A percentile compares a stretch with the other conserved stretches of the same genome.
phyloP scores from a whole-genome alignment of 345 rosid genomes.

The Eucalyptus microcorys region DNA sequence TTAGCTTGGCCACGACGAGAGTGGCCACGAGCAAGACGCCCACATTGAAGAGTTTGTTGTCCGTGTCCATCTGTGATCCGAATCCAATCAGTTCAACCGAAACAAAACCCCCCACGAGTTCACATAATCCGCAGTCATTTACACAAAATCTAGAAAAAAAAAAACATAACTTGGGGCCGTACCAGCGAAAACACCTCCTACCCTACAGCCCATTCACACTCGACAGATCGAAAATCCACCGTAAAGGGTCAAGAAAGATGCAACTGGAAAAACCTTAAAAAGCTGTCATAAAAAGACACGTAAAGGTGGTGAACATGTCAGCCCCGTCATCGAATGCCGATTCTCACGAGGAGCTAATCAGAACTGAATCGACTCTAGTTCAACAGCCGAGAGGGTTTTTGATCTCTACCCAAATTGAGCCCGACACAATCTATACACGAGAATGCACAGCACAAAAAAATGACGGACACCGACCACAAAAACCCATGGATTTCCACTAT shows the following conservation, averaged over 20 bases:
- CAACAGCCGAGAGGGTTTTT: not conserved
- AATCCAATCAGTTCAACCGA: not conserved
- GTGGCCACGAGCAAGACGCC: constrained; percentile 59
- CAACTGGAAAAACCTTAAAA: not conserved
- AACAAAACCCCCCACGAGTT: not conserved
- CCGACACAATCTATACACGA: not conserved
- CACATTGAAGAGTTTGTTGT: constrained; percentile 45
- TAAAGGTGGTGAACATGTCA: not conserved
- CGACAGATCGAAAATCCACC: not conserved
- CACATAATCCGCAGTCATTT: not conserved
- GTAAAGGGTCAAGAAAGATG: not conserved
- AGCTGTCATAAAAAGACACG: not conserved
- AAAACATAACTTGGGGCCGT: not conserved
- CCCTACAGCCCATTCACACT: not conserved
- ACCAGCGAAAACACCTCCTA: not conserved
- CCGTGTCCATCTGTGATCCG: constrained; percentile 23
- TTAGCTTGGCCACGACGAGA: constrained; percentile 58
- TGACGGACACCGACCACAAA: not conserved
- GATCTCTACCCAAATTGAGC: not conserved
- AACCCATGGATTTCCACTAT: not conserved
- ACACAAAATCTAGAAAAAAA: not conserved
- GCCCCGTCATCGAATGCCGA: not conserved
- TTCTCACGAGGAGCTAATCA: not conserved
- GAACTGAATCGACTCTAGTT: not conserved
- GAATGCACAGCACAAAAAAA: not conserved